These are phyloP conservation scores for Triticum urartu DNA, from an alignment of 176 grass and related monocot genomes.

Conservation along the genomic window DNA sequence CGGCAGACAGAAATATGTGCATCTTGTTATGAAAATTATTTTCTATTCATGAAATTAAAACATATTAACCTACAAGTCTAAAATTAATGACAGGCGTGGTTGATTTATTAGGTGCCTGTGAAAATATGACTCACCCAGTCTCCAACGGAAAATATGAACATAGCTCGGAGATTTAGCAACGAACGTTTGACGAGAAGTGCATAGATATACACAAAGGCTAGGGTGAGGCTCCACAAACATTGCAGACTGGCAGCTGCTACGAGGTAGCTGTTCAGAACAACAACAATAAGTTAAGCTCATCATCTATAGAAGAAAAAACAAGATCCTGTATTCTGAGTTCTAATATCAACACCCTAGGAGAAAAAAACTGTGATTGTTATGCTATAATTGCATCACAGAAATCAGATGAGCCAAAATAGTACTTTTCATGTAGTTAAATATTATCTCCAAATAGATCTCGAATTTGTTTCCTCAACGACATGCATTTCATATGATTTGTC, in stretches of 20 bases:
- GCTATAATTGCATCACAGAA: neutral
- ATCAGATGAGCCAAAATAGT: neutral
- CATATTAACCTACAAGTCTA: neutral
- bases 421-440: neutral
- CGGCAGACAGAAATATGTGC: neutral
- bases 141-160: slow-evolving; percentile 83
- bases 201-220: slow-evolving; percentile 86
- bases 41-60: neutral
- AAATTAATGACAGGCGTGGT: neutral
- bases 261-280: slow-evolving; percentile 61
- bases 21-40: neutral
- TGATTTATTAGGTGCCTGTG: neutral
- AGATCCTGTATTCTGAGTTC: neutral
- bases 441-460: neutral
- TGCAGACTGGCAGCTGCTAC: slow-evolving; percentile 82
- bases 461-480: neutral
- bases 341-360: neutral
- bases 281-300: neutral
- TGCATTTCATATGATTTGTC: neutral
- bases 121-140: slow-evolving; percentile 68
- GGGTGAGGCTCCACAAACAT: slow-evolving; percentile 78
- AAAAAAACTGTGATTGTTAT: neutral
- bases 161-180: slow-evolving; percentile 48
- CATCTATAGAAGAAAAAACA: neutral
- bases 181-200: slow-evolving; percentile 88